phyloP scores from a whole-genome alignment of 345 rosid genomes.

The Ceriops zippeliana region DNA sequence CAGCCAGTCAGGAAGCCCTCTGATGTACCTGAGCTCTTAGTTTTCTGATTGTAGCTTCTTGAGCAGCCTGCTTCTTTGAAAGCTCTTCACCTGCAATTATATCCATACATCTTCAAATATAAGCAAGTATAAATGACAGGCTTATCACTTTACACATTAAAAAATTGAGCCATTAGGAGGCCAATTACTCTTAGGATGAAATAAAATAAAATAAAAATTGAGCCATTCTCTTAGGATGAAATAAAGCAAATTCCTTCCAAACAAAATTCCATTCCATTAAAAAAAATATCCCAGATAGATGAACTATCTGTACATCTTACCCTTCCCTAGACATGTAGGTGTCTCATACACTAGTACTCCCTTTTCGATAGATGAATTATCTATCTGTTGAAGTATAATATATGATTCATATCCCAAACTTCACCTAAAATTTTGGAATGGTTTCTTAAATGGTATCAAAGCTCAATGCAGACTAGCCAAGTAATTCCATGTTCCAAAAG shows the following conservation, averaged over 20 bases:
- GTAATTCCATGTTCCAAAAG: not conserved
- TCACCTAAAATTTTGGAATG: too few relatives aligned
- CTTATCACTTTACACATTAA: not conserved
- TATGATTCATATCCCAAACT: too few relatives aligned
- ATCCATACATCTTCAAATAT: not conserved
- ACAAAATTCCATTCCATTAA: not conserved
- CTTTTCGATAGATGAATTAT: too few relatives aligned
- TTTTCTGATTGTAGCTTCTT: conserved; percentile 92
- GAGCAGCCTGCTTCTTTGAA: conserved; percentile 96
- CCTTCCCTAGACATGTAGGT: too few relatives aligned
- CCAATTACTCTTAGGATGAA: too few relatives aligned
- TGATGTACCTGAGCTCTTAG: conserved; percentile 48
- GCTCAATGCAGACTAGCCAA: not conserved
- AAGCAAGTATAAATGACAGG: not conserved
- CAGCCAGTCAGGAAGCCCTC: conserved; percentile 13
- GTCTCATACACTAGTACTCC: too few relatives aligned
- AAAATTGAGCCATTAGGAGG: not conserved
- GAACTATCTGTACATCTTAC: too few relatives aligned
- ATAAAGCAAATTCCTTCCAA: not conserved
- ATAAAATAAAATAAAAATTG: too few relatives aligned
- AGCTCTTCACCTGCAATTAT: conserved; percentile 88
- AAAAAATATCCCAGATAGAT: not conserved
- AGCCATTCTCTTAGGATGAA: too few relatives aligned
- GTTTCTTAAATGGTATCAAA: too few relatives aligned
- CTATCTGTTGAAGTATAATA: not conserved